Evolutionary conservation across 495 filamentous ascomycete species (phyloP), one percentile per base, ranked within the genome.

Genomic region (Ascobolus immersus): DNA sequence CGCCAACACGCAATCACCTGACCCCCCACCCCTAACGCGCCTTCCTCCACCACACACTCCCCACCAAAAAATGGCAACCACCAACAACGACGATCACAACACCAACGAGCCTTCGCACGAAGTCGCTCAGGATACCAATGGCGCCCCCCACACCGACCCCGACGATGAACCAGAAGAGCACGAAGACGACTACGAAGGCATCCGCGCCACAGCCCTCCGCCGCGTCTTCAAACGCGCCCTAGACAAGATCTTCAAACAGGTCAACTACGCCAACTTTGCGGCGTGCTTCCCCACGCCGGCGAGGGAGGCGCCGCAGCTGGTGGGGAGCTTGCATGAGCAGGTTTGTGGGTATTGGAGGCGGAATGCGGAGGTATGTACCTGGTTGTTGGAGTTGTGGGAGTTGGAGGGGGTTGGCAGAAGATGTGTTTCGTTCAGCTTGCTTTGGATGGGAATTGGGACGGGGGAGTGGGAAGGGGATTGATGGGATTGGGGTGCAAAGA

Each of bases 251-350:
- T 23, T 46, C 13, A 41, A 29, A 15, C 72, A 74, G 39, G 69
- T 78, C 51, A 69, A 61, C 22, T 77, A 73, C 50, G 58, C 61
- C 29, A 81, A 79, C 47, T 92, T 96, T 47, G 62, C 71, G 0
- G 58, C 71, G 14, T 96, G 86, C 51, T 96, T 90, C 52, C 86
- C 86, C 0, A 82, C 77, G 2, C 63, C 79, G 5, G 73, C 80
- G 14, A 54, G 56, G 39, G 53, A 72, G 42, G 73, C 72, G 19
- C 71, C 77, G 1, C 70, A 62, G 3, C 63, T 65, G 14, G 43
- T 89, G 39, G 60, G 64, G 47, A 60, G 56, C 14, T 65, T 79
- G 31, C 77, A 77, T 64, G 51, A 59, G 42, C 67, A 72, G 52
- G 62, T 84, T 55, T 67, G 75, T 24, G 64, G 62, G 32, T 58